Evolutionary conservation across 441 rosid genomes (phyloP), one percentile per base, ranked within the genome.

Genomic region (Euphorbia neoarborescens): DNA sequence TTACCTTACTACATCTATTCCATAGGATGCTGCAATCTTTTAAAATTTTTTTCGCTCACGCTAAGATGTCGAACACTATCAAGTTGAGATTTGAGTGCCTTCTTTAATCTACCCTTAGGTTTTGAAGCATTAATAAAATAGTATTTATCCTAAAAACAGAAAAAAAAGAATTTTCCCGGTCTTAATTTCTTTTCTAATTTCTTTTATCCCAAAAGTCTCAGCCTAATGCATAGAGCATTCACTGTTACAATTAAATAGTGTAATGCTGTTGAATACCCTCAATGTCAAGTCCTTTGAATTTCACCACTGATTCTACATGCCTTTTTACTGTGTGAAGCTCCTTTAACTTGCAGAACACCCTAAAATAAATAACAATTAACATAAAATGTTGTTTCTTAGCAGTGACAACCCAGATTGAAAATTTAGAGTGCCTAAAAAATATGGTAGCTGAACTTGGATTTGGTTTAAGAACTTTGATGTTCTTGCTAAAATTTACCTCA

Each of bases 311-410:
- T 69, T 87, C 97, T 37, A 89, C 94, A 56, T 91, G 96, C 4
- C 94, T 89, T 78, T 91, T 88, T 0, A 91, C 87, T 1, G 94
- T 89, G 75, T 88, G 92, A 44, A 91, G 87, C 75, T 89, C 96
- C 77, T 94, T 83, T 74, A 88, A 72, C 85, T 90, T 86, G 75
- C 68, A 5, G 12, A 37, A n/a, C n/a, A n/a, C n/a, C n/a, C n/a
- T n/a, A n/a, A n/a, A n/a, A n/a, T n/a, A n/a, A n/a, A n/a, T n/a
- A n/a, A n/a, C 34, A 32, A 32, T 32, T 32, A 32, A 32, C 34
- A 32, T 32, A 32, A n/a, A 32, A 32, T 32, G 34, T 32, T 32
- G 34, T 32, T 32, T 32, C 34, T 32, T 32, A 32, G 34, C 34
- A 32, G n/a, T n/a, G n/a, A n/a, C n/a, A n/a, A n/a, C n/a, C n/a